Conservation (phyloP, 371 early-diverging fungal species). For the Mucor lusitanicus region DNA sequence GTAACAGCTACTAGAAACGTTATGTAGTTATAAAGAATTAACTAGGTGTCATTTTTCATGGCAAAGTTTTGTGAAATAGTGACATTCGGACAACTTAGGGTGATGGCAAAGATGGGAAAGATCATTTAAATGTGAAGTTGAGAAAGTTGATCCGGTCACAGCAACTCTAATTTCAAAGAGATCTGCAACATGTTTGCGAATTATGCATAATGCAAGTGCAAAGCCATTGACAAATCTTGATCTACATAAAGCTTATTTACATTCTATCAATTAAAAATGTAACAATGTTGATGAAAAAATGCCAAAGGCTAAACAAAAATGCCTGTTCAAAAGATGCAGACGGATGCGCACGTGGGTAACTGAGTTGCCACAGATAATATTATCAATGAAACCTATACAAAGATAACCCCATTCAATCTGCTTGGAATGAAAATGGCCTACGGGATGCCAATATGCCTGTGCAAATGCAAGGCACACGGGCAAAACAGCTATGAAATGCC, state of each 20-base stretch:
- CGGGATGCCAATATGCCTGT: too few relatives aligned
- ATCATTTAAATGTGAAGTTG: background rate
- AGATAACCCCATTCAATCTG: background rate
- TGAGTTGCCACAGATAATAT: background rate
- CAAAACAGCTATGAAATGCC: too few relatives aligned
- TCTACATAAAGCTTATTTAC: background rate
- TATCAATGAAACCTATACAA: background rate
- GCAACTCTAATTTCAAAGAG: background rate
- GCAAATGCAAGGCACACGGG: too few relatives aligned
- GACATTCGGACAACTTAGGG: background rate
- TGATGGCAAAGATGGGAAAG: background rate
- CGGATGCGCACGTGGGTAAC: background rate
- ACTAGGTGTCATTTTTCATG: too few relatives aligned
- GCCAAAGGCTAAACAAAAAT: background rate
- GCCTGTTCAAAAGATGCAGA: background rate
- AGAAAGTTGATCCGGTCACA: background rate
- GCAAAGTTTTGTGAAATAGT: background rate
- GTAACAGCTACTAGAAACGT: too few relatives aligned
- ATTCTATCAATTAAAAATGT: background rate
- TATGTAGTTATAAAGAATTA: too few relatives aligned
- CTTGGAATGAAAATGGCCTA: background rate
- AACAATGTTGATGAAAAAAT: background rate
- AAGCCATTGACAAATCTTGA: background rate
- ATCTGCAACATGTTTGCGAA: background rate
- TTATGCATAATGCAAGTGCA: background rate